Conservation (phyloP, 192 early-diverging fungal species). For the Rhizoclosmatium sp. region DNA sequence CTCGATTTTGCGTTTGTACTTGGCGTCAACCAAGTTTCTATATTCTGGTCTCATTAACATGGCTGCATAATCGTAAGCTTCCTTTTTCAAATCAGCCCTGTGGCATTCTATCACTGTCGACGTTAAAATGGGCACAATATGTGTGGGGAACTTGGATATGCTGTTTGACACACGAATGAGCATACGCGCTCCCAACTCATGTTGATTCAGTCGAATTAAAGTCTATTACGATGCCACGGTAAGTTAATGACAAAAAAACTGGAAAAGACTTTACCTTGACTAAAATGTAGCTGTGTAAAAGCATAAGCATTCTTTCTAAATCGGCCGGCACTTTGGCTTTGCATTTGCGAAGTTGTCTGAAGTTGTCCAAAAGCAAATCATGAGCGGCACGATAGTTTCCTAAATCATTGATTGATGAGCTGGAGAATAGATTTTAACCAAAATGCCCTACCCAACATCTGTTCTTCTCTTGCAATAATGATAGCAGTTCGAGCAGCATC, state of each 20-base stretch:
- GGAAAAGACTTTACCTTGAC: slow-evolving; percentile 56
- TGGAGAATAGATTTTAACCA: background rate
- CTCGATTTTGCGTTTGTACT: slow-evolving; percentile 66
- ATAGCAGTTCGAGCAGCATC: slow-evolving; percentile 66
- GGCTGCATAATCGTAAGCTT: slow-evolving; percentile 61
- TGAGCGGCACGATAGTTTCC: slow-evolving; percentile 64
- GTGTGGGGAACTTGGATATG: slow-evolving; percentile 64
- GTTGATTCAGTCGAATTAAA: slow-evolving; percentile 55
- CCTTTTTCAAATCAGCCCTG: slow-evolving; percentile 58
- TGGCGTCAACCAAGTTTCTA: slow-evolving; percentile 61
- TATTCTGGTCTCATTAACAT: slow-evolving; percentile 70
- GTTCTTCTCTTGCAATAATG: slow-evolving; percentile 67
- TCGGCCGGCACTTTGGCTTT: slow-evolving; percentile 58
- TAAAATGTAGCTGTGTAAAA: slow-evolving; percentile 67
- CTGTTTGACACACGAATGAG: slow-evolving; percentile 64
- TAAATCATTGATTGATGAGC: background rate
- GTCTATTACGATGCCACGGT: slow-evolving; percentile 36
- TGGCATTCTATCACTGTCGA: slow-evolving; percentile 72
- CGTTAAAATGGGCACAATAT: slow-evolving; percentile 63
- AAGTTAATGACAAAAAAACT: background rate
- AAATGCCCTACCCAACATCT: slow-evolving; percentile 46
- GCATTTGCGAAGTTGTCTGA: slow-evolving; percentile 48
- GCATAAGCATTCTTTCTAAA: slow-evolving; percentile 63
- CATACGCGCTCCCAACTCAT: slow-evolving; percentile 59
- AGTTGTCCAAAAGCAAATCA: slow-evolving; percentile 63